Evolutionary conservation across 768 basidiomycete genomes (phyloP), one percentile per base, ranked within the genome.

Genomic region (Collybia sordida): DNA sequence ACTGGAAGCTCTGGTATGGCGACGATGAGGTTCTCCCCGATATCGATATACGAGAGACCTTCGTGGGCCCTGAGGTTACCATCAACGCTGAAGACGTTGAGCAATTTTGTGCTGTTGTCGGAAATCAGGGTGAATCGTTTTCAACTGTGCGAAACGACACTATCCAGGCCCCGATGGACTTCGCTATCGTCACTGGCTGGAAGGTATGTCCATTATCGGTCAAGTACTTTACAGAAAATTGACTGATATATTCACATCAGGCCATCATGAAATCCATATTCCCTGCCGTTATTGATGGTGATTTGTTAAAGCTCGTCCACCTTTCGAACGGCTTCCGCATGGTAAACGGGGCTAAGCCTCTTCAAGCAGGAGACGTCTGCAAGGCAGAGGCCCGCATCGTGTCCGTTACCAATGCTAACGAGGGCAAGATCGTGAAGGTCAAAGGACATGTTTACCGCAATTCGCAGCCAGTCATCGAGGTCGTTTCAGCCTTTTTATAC

Each of bases 211-310:
- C 45, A 19, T 23, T 37, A 23, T 22, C 49, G 17, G 6, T 41
- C 48, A 36, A 12, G 21, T 15, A 21, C 28, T 47, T 23, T 35
- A 41, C 17, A 48, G 27, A 58, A 23, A 46, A 57, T 36, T 27
- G 38, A 17, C 25, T 47, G 45, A 36, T 43, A 44, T 12, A n/a
- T 27, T 46, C 35, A 51, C 52, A 48, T 0, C 57, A 96, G 93
- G 90, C 95, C n/a, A 98, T 99, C 70, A 99, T 98, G 89, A 93
- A 90, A 67, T 85, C 94, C 1, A 96, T 98, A 70, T 99, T 99
- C 84, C 97, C 97, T 5, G 65, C 78, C 11, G 70, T 82, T 9
- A 92, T 99, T 63, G 91, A 98, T 55, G 97, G 96, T 1, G 96
- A 99, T 67, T 72, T 98, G 14, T 77, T 98, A 59, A 95, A 93